These are phyloP conservation scores for Gardenia jasminoides DNA, from an alignment of 257 asterid species.

Conservation along the genomic window DNA sequence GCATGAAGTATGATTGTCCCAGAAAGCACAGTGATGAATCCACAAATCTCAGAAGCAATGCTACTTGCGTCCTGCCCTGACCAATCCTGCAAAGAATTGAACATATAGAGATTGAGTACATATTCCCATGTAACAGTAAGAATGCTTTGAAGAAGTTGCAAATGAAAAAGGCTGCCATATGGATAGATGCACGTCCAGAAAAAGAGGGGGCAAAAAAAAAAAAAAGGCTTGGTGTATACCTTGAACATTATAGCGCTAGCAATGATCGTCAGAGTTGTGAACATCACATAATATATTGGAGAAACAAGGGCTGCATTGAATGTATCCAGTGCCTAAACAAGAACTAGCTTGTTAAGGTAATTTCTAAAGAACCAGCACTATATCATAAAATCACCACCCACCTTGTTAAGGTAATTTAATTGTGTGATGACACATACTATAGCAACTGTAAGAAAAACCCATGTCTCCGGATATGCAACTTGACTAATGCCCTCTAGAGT, in stretches of 20 bases:
- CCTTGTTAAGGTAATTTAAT: conserved; percentile 88
- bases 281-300: conserved; percentile 85
- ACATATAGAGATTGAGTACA: not conserved
- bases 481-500: conserved; percentile 82
- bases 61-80: conserved; percentile 69
- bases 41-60: conserved; percentile 65
- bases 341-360: too few species aligned
- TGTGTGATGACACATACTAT: conserved; percentile 62
- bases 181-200: not conserved
- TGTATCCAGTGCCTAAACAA: conserved; percentile 75
- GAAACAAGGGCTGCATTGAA: conserved; percentile 85
- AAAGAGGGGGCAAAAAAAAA: not conserved
- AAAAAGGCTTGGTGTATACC: conserved; percentile 7
- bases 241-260: conserved; percentile 94
- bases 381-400: conserved; percentile 20
- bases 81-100: conserved; percentile 57
- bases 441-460: conserved; percentile 71
- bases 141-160: not conserved
- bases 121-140: not conserved
- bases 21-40: conserved; percentile 62
- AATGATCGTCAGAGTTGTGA: conserved; percentile 75
- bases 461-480: conserved; percentile 62
- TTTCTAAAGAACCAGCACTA: not conserved
- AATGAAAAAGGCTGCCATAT: not conserved
- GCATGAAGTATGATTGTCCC: conserved; percentile 78